Evolutionary conservation across 768 basidiomycete genomes (phyloP), one percentile per base, ranked within the genome.

Genomic region (Tylopilus rubrobrunneus): DNA sequence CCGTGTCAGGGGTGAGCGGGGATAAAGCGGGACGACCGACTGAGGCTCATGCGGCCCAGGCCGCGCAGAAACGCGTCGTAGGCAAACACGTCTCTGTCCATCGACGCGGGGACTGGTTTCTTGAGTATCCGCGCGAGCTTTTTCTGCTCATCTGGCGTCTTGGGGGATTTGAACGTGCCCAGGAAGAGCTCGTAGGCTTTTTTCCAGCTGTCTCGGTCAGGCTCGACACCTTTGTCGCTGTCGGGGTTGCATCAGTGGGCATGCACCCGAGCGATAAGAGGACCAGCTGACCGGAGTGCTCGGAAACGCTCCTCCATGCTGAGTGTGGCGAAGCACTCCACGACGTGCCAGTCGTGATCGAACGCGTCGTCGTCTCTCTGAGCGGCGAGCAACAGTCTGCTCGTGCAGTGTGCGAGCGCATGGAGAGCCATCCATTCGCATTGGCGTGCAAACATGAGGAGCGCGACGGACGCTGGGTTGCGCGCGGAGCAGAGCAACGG

Each of bases 11-110:
- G 51, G 36, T 21, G 15, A 15, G 45, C 25, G 43, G 33, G 12
- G 19, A 52, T 56, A 43, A 14, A 19, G 21, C 27, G 36, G 1
- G 33, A 33, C 29, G 15, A 78, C 86, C 57, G 53, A 89, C 90
- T 94, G 25, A 94, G 78, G 56, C 81, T 88, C 83, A 90, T 91
- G 42, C 85, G 78, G 3, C 90, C 88, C 33, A 92, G 67, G 1
- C 86, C 82, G 33, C 77, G 76, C 28, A 92, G 71, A 67, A 92
- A 94, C 3, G 80, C 83, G 27, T 88, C 84, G 60, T 90, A 92
- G 19, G 78, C 80, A 69, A 95, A 92, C 28, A 93, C 69, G 14
- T 81, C 81, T 14, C 71, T 68, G 6, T 75, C 74, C 27, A 90
- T 67, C 11, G 81, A 78, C 14, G 73, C 64, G 3, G 78, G 76